Conservation (phyloP, 208 protist species). For the Crithidia bombi region DNA sequence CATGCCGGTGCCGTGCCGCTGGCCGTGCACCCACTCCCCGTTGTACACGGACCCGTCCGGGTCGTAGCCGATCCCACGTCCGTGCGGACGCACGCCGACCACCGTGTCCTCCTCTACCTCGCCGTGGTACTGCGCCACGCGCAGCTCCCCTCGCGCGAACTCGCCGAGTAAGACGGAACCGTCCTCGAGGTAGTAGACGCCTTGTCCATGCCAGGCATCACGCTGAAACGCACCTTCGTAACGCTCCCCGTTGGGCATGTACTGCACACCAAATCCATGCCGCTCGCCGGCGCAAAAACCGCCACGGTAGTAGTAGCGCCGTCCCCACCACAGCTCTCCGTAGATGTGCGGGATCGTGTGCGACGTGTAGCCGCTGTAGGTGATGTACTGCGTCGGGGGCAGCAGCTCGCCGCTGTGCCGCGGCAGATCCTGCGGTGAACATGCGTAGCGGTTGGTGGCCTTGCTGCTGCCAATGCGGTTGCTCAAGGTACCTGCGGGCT, state of each 20-base stretch:
- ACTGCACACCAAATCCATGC: constrained; percentile 68
- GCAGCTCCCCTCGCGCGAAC: constrained; percentile 53
- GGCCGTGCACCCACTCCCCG: constrained; percentile 80
- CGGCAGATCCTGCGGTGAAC: neutral
- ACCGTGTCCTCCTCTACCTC: constrained; percentile 56
- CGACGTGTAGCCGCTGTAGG: constrained; percentile 81
- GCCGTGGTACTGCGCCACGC: constrained; percentile 63
- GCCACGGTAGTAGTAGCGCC: constrained; percentile 63
- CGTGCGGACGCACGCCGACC: constrained; percentile 50
- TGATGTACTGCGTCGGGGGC: constrained; percentile 41
- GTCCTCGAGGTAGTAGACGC: constrained; percentile 68
- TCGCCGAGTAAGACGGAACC: constrained; percentile 72
- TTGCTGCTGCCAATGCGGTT: neutral
- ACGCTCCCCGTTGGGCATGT: constrained; percentile 64
- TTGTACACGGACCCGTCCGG: constrained; percentile 68
- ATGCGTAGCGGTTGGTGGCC: neutral
- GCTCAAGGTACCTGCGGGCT: no score
- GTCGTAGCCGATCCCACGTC: constrained; percentile 55
- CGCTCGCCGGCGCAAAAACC: constrained; percentile 62
- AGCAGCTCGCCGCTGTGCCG: constrained; percentile 18
- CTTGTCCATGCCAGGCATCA: constrained; percentile 66
- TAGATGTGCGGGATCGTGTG: constrained; percentile 71
- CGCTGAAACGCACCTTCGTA: constrained; percentile 70
- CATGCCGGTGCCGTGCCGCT: constrained; percentile 80
- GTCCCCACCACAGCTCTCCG: constrained; percentile 82